phyloP scores from a whole-genome alignment of 1,284 basidiomycete species.

The Apiotrichum domesticum region DNA sequence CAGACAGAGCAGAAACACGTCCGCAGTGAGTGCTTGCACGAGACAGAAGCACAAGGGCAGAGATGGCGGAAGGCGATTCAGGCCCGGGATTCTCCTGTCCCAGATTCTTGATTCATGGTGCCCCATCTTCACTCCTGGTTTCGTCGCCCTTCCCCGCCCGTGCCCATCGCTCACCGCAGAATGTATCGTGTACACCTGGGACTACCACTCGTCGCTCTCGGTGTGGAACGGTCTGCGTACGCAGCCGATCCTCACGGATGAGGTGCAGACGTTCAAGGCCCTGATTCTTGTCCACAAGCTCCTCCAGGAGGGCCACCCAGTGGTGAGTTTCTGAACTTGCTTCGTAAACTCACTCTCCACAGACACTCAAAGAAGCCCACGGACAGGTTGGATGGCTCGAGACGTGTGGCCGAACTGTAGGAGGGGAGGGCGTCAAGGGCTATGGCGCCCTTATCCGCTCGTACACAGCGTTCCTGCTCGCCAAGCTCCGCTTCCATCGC shows the following conservation, averaged over 20 bases:
- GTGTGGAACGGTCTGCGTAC: conserved; percentile 94
- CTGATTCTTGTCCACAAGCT: conserved; percentile 94
- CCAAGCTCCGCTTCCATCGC: conserved; percentile 92
- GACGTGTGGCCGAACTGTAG: conserved; percentile 83
- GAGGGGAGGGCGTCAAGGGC: conserved; percentile 70
- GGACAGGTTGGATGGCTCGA: conserved; percentile 95
- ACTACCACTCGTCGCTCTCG: conserved; percentile 92
- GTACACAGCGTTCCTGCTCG: conserved; percentile 87
- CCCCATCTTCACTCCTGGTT: no score
- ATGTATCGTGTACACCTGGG: conserved; percentile 96
- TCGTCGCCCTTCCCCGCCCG: neutral
- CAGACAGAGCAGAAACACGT: conserved; percentile 91
- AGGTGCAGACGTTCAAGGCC: conserved; percentile 93
- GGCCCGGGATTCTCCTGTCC: no score
- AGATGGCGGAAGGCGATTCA: no score
- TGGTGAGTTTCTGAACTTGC: conserved; percentile 54
- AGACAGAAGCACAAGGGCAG: no score
- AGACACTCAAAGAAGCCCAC: conserved; percentile 93
- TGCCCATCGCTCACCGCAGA: conserved; percentile 52
- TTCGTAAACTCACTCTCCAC: neutral
- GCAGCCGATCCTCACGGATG: conserved; percentile 88
- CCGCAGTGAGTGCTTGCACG: conserved; percentile 61
- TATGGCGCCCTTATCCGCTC: conserved; percentile 87
- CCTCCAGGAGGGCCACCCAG: conserved; percentile 87
- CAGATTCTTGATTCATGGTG: no score